A percentile compares a stretch with the other conserved stretches of the same genome.
These are phyloP conservation scores for Coleophoma crateriformis DNA, from an alignment of 2,329 filamentous ascomycete genomes.

Conservation along the genomic window DNA sequence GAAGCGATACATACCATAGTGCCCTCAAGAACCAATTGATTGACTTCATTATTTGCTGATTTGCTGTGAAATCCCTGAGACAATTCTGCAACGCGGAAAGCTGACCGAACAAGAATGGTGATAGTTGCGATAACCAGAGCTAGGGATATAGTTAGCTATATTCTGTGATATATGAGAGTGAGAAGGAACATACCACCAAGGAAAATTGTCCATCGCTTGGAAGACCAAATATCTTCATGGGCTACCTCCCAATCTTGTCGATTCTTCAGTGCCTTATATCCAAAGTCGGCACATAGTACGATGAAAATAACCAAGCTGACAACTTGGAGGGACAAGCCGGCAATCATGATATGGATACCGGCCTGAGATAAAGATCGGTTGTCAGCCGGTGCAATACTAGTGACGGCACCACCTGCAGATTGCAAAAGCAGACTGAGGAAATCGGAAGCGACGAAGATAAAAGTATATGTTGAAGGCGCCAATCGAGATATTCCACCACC, in stretches of 20 bases:
- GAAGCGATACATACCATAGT: conserved; percentile 25
- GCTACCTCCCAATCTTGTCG: conserved; percentile 8
- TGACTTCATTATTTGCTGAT: conserved; percentile 38
- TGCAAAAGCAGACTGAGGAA: conserved; percentile 53
- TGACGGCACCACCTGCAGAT: conserved; percentile 50
- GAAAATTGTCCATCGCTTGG: background rate
- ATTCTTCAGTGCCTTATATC: background rate
- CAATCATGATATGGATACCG: conserved; percentile 24
- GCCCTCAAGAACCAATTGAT: conserved; percentile 40
- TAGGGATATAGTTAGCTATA: background rate
- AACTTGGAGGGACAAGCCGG: conserved; percentile 29
- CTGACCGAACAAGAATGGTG: conserved; percentile 46
- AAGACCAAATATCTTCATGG: conserved; percentile 7
- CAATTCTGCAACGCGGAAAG: conserved; percentile 52
- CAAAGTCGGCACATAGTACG: conserved; percentile 3
- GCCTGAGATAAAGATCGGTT: background rate
- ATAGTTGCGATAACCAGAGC: conserved; percentile 43
- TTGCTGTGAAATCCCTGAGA: conserved; percentile 44
- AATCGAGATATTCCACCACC: conserved; percentile 39
- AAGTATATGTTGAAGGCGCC: conserved; percentile 43
- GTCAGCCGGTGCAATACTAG: conserved; percentile 33
- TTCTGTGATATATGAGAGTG: background rate
- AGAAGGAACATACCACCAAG: background rate
- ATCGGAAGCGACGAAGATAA: conserved; percentile 55
- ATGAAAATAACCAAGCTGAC: conserved; percentile 22